Conservation (phyloP, 805 yeast genomes). For the Starmerella khaoyaiensis region DNA sequence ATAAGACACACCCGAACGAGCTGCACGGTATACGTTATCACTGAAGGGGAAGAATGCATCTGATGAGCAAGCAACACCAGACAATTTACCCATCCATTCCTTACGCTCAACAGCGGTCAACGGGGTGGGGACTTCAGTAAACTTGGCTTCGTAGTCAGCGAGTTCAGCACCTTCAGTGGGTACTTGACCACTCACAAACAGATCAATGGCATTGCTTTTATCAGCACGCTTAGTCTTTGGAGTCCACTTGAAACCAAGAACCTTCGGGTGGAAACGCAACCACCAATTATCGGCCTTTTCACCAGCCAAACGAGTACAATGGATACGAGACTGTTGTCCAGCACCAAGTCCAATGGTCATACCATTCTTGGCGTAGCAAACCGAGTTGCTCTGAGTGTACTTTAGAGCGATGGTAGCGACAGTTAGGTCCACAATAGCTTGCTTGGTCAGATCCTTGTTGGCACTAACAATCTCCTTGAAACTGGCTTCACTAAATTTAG, state of each 20-base stretch:
- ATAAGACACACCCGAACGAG: slow-evolving; percentile 87
- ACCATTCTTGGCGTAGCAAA: slow-evolving; percentile 96
- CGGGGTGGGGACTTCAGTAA: slow-evolving; percentile 71
- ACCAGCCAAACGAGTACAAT: slow-evolving; percentile 98
- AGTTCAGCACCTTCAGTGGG: slow-evolving; percentile 89
- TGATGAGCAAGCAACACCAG: slow-evolving; percentile 80
- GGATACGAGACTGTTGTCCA: slow-evolving; percentile 98
- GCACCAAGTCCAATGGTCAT: slow-evolving; percentile 99
- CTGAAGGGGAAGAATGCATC: slow-evolving; percentile 99
- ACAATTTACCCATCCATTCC: slow-evolving; percentile 73
- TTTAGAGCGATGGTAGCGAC: slow-evolving; percentile 96
- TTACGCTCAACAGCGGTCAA: slow-evolving; percentile 69
- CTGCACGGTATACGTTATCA: slow-evolving; percentile 96
- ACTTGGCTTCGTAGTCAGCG: slow-evolving; percentile 81
- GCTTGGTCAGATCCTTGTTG: slow-evolving; percentile 78
- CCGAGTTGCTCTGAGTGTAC: slow-evolving; percentile 97
- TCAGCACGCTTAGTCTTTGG: slow-evolving; percentile 98
- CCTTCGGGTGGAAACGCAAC: slow-evolving; percentile 97
- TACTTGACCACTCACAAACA: slow-evolving; percentile 80
- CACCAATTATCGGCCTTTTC: slow-evolving; percentile 99
- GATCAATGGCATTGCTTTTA: slow-evolving; percentile 93
- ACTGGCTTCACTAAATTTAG: slow-evolving; percentile 72
- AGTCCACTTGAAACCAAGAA: slow-evolving; percentile 89
- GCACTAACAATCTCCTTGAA: slow-evolving; percentile 84
- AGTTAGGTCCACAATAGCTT: slow-evolving; percentile 83